Percentiles rank a stretch among this genome's conserved stretches.
Evolutionary conservation across 371 early-diverging fungal genomes (phyloP).

Genomic region (Rhizomucor miehei): DNA sequence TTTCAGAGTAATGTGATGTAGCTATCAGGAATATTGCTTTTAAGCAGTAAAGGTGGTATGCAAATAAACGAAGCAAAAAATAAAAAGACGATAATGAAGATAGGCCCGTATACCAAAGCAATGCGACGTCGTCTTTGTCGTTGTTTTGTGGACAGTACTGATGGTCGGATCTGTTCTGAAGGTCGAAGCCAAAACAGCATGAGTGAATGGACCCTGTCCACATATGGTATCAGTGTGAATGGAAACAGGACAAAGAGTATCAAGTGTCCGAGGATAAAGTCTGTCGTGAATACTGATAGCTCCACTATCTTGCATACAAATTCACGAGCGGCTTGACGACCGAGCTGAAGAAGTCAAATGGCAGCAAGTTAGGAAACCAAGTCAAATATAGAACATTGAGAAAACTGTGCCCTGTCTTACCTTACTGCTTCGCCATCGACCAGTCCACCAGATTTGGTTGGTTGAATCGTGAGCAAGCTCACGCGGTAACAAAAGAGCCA

Average conservation of each 20-base stretch:
- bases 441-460: slow-evolving; percentile 91
- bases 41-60: slow-evolving; percentile 8
- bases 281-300: slow-evolving; percentile 79
- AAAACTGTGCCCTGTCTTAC: slow-evolving; percentile 20
- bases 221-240: slow-evolving; percentile 68
- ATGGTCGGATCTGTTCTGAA: slow-evolving; percentile 71
- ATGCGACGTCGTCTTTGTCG: slow-evolving; percentile 58
- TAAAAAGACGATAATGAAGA: slow-evolving; percentile 55
- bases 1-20: no score
- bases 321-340: slow-evolving; percentile 62
- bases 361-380: not conserved
- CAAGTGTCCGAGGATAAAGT: slow-evolving; percentile 77
- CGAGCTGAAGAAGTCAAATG: slow-evolving; percentile 4
- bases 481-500: slow-evolving; percentile 71
- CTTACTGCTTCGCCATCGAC: slow-evolving; percentile 63
- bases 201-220: slow-evolving; percentile 77
- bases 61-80: slow-evolving; percentile 12
- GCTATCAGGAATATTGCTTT: no score
- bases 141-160: slow-evolving; percentile 70
- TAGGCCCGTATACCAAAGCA: slow-evolving; percentile 58
- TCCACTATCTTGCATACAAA: slow-evolving; percentile 85
- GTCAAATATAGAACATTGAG: not conserved
- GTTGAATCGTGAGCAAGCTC: slow-evolving; percentile 78
- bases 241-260: slow-evolving; percentile 71
- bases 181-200: slow-evolving; percentile 85